Evolutionary conservation across 169 alveolate species (phyloP).

Genomic region (Cyclospora cayetanensis): DNA sequence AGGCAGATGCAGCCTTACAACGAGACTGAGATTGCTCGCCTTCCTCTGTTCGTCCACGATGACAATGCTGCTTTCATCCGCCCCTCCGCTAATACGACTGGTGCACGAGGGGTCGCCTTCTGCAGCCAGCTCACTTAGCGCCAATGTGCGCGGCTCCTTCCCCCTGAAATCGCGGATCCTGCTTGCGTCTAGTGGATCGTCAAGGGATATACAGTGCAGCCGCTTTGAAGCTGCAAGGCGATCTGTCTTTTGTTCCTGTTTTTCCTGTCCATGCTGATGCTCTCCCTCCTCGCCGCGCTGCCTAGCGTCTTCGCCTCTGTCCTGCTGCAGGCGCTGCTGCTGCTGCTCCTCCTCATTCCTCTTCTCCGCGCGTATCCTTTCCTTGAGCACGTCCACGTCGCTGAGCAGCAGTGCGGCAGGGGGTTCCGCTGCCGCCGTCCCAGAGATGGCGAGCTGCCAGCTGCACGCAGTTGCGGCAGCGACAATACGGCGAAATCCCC

Average conservation of each 20-base stretch:
- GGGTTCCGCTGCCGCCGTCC: background rate
- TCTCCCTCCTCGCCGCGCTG: background rate
- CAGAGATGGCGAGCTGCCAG: conserved; percentile 16
- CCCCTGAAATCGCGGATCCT: background rate
- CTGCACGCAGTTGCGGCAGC: background rate
- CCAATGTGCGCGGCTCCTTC: background rate
- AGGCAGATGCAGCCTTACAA: conserved; percentile 27
- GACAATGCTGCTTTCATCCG: background rate
- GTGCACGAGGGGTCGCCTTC: background rate
- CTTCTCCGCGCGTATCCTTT: background rate
- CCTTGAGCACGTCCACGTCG: conserved; percentile 34
- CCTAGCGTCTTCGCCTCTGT: background rate
- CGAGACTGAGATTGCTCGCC: conserved; percentile 17
- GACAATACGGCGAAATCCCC: background rate
- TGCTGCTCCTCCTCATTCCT: background rate
- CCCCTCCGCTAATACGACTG: background rate
- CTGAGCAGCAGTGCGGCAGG: conserved; percentile 5
- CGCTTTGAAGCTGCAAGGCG: background rate
- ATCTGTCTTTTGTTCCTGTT: background rate
- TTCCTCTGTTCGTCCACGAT: background rate
- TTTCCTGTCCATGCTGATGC: background rate
- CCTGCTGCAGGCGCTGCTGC: background rate
- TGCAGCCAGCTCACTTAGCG: background rate
- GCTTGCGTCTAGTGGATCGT: background rate
- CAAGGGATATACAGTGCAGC: background rate